phyloP scores from a whole-genome alignment of 345 rosid species.

The Arabidopsis arenosa region DNA sequence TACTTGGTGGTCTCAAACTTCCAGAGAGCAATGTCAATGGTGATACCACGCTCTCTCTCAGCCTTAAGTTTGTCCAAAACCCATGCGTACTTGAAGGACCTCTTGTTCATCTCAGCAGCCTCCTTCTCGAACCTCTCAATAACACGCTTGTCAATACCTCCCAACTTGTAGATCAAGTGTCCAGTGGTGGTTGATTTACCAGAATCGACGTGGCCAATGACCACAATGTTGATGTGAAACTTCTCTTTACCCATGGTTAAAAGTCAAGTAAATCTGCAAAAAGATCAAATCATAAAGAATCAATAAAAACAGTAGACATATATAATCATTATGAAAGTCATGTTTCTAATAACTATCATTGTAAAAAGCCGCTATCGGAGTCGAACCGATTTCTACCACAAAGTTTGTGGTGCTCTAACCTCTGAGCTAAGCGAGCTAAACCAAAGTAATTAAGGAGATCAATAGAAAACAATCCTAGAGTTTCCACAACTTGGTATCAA shows the following conservation, averaged over 20 bases:
- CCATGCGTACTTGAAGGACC: slow-evolving; percentile 92
- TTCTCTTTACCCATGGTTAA: slow-evolving; percentile 73
- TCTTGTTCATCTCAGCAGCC: slow-evolving; percentile 92
- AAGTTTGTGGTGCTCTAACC: slow-evolving; percentile 26
- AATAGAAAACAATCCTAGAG: neutral
- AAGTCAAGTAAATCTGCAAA: slow-evolving; percentile 13
- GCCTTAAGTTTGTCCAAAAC: slow-evolving; percentile 88
- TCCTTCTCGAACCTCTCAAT: slow-evolving; percentile 89
- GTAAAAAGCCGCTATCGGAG: slow-evolving; percentile 34
- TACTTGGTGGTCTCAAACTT: slow-evolving; percentile 82
- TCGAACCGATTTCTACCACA: slow-evolving; percentile 45
- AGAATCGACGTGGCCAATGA: slow-evolving; percentile 80
- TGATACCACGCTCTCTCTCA: slow-evolving; percentile 86
- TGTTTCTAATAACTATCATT: too few relatives aligned
- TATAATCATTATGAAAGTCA: neutral
- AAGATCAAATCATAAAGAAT: neutral
- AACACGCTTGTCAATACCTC: slow-evolving; percentile 93
- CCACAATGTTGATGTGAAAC: slow-evolving; percentile 78
- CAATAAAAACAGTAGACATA: neutral
- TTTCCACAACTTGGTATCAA: neutral
- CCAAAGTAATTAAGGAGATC: neutral
- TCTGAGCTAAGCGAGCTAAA: slow-evolving; percentile 25
- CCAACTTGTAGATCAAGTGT: slow-evolving; percentile 91
- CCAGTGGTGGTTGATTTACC: slow-evolving; percentile 87
- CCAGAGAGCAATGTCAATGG: slow-evolving; percentile 86